These are phyloP conservation scores for Cavenderia fasciculata DNA, from an alignment of 78 protist genomes.

Conservation along the genomic window DNA sequence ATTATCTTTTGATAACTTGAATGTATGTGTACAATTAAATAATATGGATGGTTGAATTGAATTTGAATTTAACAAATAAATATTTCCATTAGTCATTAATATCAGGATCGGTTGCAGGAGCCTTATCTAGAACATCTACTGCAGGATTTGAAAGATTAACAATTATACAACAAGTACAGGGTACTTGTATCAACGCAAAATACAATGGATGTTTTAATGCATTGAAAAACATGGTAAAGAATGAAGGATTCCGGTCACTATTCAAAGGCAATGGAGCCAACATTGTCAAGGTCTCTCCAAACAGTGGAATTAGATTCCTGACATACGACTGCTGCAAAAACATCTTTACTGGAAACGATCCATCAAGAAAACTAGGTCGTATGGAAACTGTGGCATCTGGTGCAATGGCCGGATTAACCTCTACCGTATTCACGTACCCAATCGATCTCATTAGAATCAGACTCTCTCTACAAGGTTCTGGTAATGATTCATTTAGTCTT, in stretches of 20 bases:
- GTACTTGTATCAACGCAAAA: background rate
- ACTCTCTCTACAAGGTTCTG: slow-evolving; percentile 43
- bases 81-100: no score
- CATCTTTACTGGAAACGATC: background rate
- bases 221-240: slow-evolving; percentile 26
- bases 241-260: slow-evolving; percentile 25
- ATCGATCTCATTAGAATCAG: slow-evolving; percentile 34
- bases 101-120: slow-evolving; percentile 44
- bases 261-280: slow-evolving; percentile 56
- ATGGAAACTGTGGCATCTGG: slow-evolving; percentile 15
- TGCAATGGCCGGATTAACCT: slow-evolving; percentile 55
- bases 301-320: slow-evolving; percentile 45
- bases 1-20: no score
- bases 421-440: slow-evolving; percentile 48
- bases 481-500: background rate
- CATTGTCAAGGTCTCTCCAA: slow-evolving; percentile 46
- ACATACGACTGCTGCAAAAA: slow-evolving; percentile 28
- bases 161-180: slow-evolving; percentile 64
- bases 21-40: no score
- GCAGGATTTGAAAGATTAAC: slow-evolving; percentile 72
- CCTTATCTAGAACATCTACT: slow-evolving; percentile 35
- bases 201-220: slow-evolving; percentile 38
- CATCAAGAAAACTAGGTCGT: background rate
- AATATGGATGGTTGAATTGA: no score
- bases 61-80: no score